A percentile compares a stretch with the other conserved stretches of the same genome.
These are phyloP conservation scores for Pestalotiopsis sp. DNA, from an alignment of 2,329 filamentous ascomycete species.

Conservation along the genomic window DNA sequence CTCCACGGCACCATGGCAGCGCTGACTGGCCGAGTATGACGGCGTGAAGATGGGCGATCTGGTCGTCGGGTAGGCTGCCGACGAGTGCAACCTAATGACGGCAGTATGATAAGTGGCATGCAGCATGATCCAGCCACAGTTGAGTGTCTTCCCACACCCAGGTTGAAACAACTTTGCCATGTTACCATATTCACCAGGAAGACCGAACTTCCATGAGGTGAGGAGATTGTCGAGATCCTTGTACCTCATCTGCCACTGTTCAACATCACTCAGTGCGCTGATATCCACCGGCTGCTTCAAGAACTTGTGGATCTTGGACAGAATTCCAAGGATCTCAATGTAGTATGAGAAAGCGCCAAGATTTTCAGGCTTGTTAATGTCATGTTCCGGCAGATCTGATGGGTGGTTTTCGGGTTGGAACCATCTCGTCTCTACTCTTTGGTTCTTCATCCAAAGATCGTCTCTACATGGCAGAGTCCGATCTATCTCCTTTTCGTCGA, in stretches of 20 bases:
- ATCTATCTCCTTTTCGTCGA: slow-evolving; percentile 89
- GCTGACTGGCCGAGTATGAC: slow-evolving; percentile 81
- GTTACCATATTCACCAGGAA: slow-evolving; percentile 84
- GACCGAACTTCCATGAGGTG: slow-evolving; percentile 79
- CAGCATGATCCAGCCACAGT: slow-evolving; percentile 87
- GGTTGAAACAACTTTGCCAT: slow-evolving; percentile 77
- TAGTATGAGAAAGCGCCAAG: slow-evolving; percentile 89
- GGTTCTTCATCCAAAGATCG: slow-evolving; percentile 82
- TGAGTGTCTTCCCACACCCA: slow-evolving; percentile 69
- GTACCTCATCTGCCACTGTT: slow-evolving; percentile 87
- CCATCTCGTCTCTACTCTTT: slow-evolving; percentile 82
- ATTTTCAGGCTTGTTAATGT: slow-evolving; percentile 74
- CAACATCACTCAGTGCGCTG: slow-evolving; percentile 79
- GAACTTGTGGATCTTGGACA: slow-evolving; percentile 87
- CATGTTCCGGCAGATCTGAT: slow-evolving; percentile 57
- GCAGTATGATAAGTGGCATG: slow-evolving; percentile 90
- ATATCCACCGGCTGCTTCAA: slow-evolving; percentile 90
- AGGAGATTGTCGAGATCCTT: slow-evolving; percentile 81
- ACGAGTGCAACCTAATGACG: slow-evolving; percentile 88
- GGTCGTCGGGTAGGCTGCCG: slow-evolving; percentile 88
- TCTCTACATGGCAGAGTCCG: slow-evolving; percentile 85
- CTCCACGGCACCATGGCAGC: slow-evolving; percentile 82
- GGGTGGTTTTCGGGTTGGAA: slow-evolving; percentile 61
- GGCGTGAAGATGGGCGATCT: slow-evolving; percentile 87
- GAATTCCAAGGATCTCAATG: slow-evolving; percentile 84